Conservation (phyloP, 805 yeast species). For the Candida anglica region DNA sequence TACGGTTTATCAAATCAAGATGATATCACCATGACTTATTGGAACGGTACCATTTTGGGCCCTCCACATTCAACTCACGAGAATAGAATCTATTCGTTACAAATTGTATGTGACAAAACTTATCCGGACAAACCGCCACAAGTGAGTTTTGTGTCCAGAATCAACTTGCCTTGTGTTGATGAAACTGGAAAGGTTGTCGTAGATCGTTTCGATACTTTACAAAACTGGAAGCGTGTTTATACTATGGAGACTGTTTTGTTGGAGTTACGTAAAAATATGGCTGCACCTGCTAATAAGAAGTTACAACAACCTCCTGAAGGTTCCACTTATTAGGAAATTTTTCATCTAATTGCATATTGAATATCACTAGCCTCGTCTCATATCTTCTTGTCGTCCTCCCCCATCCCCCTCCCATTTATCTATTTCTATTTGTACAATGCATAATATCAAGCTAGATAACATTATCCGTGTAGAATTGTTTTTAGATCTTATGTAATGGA, state of each 20-base stretch:
- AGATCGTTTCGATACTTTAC: constrained; percentile 58
- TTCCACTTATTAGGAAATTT: constrained; percentile 51
- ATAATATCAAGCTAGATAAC: no score
- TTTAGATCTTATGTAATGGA: no score
- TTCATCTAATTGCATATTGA: no score
- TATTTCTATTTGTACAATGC: no score
- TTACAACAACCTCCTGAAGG: constrained; percentile 93
- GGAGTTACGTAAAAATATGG: constrained; percentile 85
- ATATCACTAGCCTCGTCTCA: no score
- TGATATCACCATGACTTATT: constrained; percentile 87
- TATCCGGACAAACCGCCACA: constrained; percentile 91
- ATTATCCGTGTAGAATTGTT: no score
- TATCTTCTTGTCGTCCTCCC: no score
- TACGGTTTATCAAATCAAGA: constrained; percentile 88
- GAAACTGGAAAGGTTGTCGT: constrained; percentile 47
- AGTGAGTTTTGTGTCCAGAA: constrained; percentile 75
- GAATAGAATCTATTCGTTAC: constrained; percentile 84
- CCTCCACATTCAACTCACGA: constrained; percentile 92
- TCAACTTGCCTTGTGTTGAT: constrained; percentile 92
- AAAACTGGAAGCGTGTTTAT: constrained; percentile 83
- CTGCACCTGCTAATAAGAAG: constrained; percentile 74
- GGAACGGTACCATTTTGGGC: constrained; percentile 98
- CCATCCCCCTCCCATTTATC: no score
- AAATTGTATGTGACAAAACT: constrained; percentile 72
- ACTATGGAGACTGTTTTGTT: constrained; percentile 91